Percentiles rank a stretch among this genome's conserved stretches.
Evolutionary conservation across 2,329 filamentous ascomycete genomes (phyloP).

Genomic region (Clathrospora elynae): DNA sequence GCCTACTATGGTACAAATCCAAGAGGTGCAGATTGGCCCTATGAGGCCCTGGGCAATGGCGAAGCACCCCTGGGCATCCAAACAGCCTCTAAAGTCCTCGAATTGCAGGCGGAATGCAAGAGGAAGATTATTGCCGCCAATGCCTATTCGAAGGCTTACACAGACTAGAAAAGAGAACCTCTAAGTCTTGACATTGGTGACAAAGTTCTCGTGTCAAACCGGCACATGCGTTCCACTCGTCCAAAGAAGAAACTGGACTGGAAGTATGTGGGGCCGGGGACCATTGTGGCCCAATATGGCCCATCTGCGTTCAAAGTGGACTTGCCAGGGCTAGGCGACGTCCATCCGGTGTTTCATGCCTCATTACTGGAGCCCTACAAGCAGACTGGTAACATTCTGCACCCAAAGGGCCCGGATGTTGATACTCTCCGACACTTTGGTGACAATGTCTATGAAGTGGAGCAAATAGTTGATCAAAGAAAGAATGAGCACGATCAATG

Average conservation of each 20-base stretch:
- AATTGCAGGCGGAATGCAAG: not conserved
- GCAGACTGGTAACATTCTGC: no score
- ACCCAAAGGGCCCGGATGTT: no score
- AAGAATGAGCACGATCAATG: no score
- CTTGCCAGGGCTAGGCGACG: no score
- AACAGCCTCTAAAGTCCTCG: not conserved
- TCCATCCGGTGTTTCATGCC: no score
- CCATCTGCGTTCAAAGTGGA: no score
- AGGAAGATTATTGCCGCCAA: not conserved
- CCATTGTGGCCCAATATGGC: no score
- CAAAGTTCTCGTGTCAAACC: not conserved
- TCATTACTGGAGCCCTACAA: no score
- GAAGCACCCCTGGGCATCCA: not conserved
- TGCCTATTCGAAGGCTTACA: not conserved
- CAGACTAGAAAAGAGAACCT: not conserved
- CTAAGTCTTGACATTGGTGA: not conserved
- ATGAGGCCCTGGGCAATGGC: not conserved
- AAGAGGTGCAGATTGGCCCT: not conserved
- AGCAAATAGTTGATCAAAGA: no score
- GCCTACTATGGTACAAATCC: not conserved
- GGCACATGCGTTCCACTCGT: not conserved
- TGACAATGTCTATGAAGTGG: no score
- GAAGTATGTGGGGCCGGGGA: no score
- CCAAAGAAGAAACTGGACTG: slow-evolving; percentile 1
- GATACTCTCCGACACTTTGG: no score